Evolutionary conservation across 352 stramenopile species (phyloP).

Genomic region (Phytophthora megakarya): DNA sequence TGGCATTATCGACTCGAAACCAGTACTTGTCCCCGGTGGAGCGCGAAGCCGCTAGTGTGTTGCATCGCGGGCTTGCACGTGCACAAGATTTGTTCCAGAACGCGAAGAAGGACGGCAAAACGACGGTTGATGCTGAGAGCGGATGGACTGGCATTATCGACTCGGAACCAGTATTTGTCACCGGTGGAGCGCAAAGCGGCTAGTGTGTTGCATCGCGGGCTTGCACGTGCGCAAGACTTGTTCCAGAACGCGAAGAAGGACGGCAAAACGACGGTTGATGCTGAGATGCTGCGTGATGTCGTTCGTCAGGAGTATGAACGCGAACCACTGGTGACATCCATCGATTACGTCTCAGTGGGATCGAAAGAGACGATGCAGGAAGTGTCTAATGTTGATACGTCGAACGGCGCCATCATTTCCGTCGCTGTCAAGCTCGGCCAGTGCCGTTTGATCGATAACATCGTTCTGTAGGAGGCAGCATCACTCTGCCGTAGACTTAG

Average conservation of each 20-base stretch:
- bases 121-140: no score
- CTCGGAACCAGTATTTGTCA: conserved; percentile 98
- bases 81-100: conserved; percentile 58
- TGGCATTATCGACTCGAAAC: conserved; percentile 98
- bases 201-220: conserved; percentile 88
- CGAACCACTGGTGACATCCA: conserved; percentile 92
- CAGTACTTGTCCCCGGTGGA: conserved; percentile 95
- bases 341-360: conserved; percentile 97
- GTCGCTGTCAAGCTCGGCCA: conserved; percentile 94
- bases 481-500: conserved; percentile 1
- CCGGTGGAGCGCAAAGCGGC: conserved; percentile 87
- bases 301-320: conserved; percentile 61
- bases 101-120: conserved; percentile 23
- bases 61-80: conserved; percentile 82
- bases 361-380: conserved; percentile 95
- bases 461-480: conserved; percentile 65
- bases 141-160: conserved; percentile 97
- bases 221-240: conserved; percentile 51
- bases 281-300: conserved; percentile 40
- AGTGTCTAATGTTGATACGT: conserved; percentile 70
- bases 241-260: conserved; percentile 41
- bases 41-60: conserved; percentile 81
- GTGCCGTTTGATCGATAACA: conserved; percentile 98
- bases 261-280: conserved; percentile 37
- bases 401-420: conserved; percentile 91